Evolutionary conservation across 352 stramenopile genomes (phyloP), one percentile per base, ranked within the genome.

Genomic region (Phytophthora sansomeana): DNA sequence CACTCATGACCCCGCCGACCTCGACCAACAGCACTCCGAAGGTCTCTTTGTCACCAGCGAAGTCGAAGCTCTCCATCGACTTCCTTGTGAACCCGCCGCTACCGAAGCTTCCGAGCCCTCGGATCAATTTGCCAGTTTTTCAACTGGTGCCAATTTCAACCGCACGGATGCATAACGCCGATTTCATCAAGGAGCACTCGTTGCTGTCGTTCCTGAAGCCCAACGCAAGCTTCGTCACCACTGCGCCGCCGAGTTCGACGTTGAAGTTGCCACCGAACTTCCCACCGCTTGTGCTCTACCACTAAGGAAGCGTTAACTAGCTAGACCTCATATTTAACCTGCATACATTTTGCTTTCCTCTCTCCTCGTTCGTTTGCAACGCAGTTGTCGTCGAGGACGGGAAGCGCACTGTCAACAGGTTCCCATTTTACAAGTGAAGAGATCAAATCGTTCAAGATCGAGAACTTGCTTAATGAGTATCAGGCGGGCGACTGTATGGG

Each of bases 51-150:
- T 76, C 69, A 14, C 63, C 67, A 30, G 49, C 65, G 11, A 72
- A 72, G n/a, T 69, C 75, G 17, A 79, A 82, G 56, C 71, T 83
- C 30, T 78, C 78, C 30, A 81, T 89, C 57, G 72, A 82, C 67
- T 90, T 86, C 46, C 68, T 90, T 5, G 60, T 85, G 17, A 85
- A 83, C 63, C 69, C 69, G 30, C 48, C 62, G 32, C 41, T 57
- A 6, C 32, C 58, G 26, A 24, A 5, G 16, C 24, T 46, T 29
- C 29, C 32, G 19, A 61, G 29, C 19, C 24, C 59, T 38, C 50
- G 21, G 17, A 39, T 46, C 6, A 41, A 36, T 2, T 9, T 38
- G 1, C 36, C 51, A 52, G 13, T 39, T 1, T 61, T 66, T 48
- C 52, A 53, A 17, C 24, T 54, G 21, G 33, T 57, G 10, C 46